Evolutionary conservation across 2,329 filamentous ascomycete genomes (phyloP).

Genomic region (Scedosporium minutisporum): DNA sequence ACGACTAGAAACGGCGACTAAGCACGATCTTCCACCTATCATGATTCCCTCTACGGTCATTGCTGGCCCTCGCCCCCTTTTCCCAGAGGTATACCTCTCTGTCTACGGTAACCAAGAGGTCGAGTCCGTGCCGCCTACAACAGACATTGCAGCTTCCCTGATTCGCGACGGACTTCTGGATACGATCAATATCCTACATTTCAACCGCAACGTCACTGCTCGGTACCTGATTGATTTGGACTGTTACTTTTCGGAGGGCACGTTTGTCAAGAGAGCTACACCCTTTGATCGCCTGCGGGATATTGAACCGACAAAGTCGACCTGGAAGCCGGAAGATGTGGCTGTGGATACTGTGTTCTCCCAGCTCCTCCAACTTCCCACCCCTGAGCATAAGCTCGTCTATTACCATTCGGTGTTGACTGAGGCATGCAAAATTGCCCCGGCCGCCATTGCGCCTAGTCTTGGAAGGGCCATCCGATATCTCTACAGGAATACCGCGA

Average conservation of each 20-base stretch:
- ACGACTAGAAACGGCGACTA: constrained; percentile 51
- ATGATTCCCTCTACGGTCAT: constrained; percentile 65
- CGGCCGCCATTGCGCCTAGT: constrained; percentile 90
- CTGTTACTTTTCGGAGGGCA: constrained; percentile 82
- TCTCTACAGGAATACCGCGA: constrained; percentile 72
- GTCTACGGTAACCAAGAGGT: constrained; percentile 82
- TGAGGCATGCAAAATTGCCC: constrained; percentile 90
- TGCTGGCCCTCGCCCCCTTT: constrained; percentile 65
- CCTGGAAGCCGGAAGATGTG: constrained; percentile 97
- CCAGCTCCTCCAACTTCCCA: constrained; percentile 80
- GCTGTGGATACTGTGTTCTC: constrained; percentile 97
- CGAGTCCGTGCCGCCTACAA: constrained; percentile 73
- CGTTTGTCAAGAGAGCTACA: constrained; percentile 88
- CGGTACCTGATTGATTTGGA: constrained; percentile 90
- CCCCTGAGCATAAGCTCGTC: constrained; percentile 83
- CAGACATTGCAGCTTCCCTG: constrained; percentile 69
- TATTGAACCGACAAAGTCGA: constrained; percentile 53
- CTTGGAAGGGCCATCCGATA: constrained; percentile 87
- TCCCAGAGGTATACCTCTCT: constrained; percentile 89
- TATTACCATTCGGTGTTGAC: constrained; percentile 96
- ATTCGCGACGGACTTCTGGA: constrained; percentile 80
- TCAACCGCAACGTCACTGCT: constrained; percentile 79
- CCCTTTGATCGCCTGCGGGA: constrained; percentile 81
- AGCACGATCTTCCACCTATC: constrained; percentile 70
- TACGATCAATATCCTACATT: constrained; percentile 88